Conservation (phyloP, 352 stramenopile species). For the Phytophthora quininea region DNA sequence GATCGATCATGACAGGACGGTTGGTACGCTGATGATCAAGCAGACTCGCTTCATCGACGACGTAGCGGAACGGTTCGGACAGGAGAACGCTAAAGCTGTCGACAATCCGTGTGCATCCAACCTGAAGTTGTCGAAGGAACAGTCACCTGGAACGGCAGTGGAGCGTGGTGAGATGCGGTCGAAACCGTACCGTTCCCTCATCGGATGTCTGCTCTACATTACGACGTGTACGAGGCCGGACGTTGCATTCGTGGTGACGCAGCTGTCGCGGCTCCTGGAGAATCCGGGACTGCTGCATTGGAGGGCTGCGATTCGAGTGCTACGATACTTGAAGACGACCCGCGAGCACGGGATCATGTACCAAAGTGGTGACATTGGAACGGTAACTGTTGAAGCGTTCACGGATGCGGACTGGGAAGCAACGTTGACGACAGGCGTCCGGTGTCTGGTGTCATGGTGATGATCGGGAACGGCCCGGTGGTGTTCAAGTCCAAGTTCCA, state of each 20-base stretch:
- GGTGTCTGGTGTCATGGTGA: not conserved
- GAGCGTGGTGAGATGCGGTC: not conserved
- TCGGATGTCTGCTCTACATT: not conserved
- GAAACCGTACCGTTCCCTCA: slow-evolving; percentile 1
- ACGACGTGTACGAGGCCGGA: not conserved
- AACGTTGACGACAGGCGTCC: not conserved
- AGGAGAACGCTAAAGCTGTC: slow-evolving; percentile 4
- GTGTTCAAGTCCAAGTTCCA: not conserved
- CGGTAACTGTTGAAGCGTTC: not conserved
- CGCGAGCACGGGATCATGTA: not conserved
- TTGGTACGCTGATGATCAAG: slow-evolving; percentile 7
- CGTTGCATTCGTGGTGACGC: not conserved
- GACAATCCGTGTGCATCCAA: not conserved
- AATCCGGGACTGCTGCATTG: not conserved
- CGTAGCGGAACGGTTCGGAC: not conserved
- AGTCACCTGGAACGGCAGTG: not conserved
- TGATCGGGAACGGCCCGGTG: not conserved
- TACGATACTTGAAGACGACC: not conserved
- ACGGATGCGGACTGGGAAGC: not conserved
- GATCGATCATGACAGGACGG: slow-evolving; percentile 7
- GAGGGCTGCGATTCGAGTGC: not conserved
- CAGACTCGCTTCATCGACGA: slow-evolving; percentile 9
- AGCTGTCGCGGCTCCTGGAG: not conserved
- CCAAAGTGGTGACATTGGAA: not conserved
- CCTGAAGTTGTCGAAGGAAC: slow-evolving; percentile 2